Conservation (phyloP, 306 rosid genomes). For the Oxytropis ochrocephala region DNA sequence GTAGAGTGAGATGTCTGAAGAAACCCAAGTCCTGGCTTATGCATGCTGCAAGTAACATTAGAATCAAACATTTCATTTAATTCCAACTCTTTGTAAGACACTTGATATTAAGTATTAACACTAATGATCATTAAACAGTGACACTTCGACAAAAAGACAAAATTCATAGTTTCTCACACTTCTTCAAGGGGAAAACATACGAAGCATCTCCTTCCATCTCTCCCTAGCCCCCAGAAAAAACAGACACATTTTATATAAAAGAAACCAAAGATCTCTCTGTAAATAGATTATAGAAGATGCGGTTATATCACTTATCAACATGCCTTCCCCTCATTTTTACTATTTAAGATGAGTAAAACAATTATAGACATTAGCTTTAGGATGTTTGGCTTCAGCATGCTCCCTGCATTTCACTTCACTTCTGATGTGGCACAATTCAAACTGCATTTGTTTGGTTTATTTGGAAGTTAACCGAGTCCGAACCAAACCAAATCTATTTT, state of each 20-base stretch:
- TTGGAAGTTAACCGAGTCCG: too few species aligned
- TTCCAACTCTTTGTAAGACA: not conserved
- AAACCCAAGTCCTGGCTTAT: not conserved
- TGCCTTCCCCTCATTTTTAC: too few species aligned
- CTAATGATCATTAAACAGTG: not conserved
- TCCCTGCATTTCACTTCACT: too few species aligned
- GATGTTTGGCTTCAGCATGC: too few species aligned
- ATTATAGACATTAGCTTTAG: too few species aligned
- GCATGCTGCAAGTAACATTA: not conserved
- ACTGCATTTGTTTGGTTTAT: too few species aligned
- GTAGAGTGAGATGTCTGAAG: too few species aligned
- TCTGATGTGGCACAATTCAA: too few species aligned
- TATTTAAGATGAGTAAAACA: too few species aligned
- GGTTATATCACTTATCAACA: slow-evolving; percentile 20
- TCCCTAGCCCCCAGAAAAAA: slow-evolving; percentile 12
- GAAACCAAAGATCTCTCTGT: slow-evolving; percentile 3
- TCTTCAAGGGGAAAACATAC: slow-evolving; percentile 14
- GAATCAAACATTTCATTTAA: not conserved
- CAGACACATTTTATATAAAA: slow-evolving; percentile 14
- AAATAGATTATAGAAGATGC: slow-evolving; percentile 22
- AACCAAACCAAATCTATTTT: too few species aligned
- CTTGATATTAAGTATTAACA: slow-evolving; percentile 12
- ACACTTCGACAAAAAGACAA: slow-evolving; percentile 2
- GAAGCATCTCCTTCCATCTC: not conserved
- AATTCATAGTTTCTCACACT: slow-evolving; percentile 16